Base-by-base conservation (phyloP, 2,329 filamentous ascomycete genomes). In the Epichloe bromicola region DNA sequence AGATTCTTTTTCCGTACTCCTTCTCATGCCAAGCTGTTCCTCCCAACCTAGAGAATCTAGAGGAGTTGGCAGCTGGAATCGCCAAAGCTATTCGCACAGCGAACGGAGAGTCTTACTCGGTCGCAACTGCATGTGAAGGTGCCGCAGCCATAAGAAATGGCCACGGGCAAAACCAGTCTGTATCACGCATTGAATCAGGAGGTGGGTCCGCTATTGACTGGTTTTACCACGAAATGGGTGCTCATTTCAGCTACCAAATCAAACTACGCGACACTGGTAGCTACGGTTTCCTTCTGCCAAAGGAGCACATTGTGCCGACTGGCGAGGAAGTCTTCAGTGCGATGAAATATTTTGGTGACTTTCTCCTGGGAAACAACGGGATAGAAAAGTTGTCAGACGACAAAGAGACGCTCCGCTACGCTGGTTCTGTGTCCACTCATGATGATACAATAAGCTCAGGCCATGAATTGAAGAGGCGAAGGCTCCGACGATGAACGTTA, bases 221-320 rank as follows among this genome's bases (percentile, higher is more conserved):
- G 82, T 95, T 98, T 67, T 95, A 95, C 64, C 87, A 95, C 59
- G 85, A 94, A 60, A 69, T 97, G 54, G 73, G 76, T 45, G 86
- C 91, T 17, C 82, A 80, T 55, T 95, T 88, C 65, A 86, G 88
- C 53, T 97, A 94, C 65, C 93, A 97, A 72, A 85, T 93, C 68
- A 97, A 97, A 70, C 73, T 98, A 30, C 77, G 93, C 46, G 93
- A 98, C 65, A 93, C 86, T 0, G 93, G 93, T 10, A 93, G 83
- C 64, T 97, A 97, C 64, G 93, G 93, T 0, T 98, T 97, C 64
- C 71, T 98, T 46, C 72, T 97, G 4, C 93, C 93, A 0, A 83
- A 79, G 52, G 85, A 93, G 52, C 79, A 94, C 54, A 97, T 97
- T 53, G 73, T 95, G 2, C 89, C 91, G 0, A 93, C 88, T 0